Evolutionary conservation across 2,329 filamentous ascomycete species (phyloP).

Genomic region (Thielaviopsis ethacetica): DNA sequence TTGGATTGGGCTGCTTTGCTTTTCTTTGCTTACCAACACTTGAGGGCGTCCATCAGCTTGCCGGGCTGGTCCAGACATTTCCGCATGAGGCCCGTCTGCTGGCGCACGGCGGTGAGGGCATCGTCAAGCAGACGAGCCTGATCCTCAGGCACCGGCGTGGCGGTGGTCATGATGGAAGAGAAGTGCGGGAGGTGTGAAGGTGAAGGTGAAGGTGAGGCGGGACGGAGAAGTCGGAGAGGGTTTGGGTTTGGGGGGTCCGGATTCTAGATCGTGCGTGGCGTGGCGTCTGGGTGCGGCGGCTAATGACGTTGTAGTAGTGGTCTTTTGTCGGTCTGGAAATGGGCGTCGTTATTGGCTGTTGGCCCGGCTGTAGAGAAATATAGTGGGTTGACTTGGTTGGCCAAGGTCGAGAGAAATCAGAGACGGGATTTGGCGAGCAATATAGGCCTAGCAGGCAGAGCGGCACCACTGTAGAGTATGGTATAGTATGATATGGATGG

Average conservation of each 20-base stretch:
- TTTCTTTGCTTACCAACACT: slow-evolving; percentile 98
- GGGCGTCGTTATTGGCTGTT: no score
- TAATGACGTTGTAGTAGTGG: no score
- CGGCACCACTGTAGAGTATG: no score
- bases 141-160: slow-evolving; percentile 51
- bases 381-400: background rate
- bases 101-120: slow-evolving; percentile 87
- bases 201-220: background rate
- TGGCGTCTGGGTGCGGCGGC: no score
- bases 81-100: slow-evolving; percentile 94
- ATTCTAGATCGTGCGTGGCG: no score
- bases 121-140: slow-evolving; percentile 91
- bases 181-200: background rate
- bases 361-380: no score
- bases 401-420: no score
- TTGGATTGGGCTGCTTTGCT: no score
- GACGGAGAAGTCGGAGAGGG: background rate
- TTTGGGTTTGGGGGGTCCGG: no score
- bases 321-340: no score
- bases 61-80: slow-evolving; percentile 93
- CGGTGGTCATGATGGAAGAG: slow-evolving; percentile 27
- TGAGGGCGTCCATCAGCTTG: slow-evolving; percentile 98
- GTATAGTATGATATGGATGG: no score
- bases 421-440: background rate
- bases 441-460: background rate